Percentiles rank a stretch among this genome's conserved stretches.
phyloP scores from a whole-genome alignment of 345 rosid species.

The Heritiera littoralis region DNA sequence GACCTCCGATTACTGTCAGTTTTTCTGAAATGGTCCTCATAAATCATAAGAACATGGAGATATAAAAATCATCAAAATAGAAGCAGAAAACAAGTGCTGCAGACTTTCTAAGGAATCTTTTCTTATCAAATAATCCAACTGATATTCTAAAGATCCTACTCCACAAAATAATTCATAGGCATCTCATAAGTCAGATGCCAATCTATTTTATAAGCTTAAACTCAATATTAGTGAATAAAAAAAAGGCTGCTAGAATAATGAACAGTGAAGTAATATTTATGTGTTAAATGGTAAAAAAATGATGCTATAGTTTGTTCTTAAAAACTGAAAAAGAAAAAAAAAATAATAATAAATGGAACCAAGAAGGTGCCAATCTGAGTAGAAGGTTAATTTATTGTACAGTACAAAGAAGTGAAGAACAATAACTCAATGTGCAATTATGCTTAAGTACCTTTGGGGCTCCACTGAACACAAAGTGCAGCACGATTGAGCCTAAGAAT shows the following conservation, averaged over 20 bases:
- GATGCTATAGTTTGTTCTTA: not conserved
- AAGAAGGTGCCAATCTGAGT: not conserved
- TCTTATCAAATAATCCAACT: slow-evolving; percentile 6
- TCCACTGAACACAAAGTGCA: slow-evolving; percentile 96
- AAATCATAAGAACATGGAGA: not conserved
- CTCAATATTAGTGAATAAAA: not conserved
- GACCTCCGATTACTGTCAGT: not conserved
- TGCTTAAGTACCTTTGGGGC: slow-evolving; percentile 70
- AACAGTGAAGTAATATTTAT: not conserved
- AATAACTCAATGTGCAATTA: slow-evolving; percentile 6
- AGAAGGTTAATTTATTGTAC: not conserved
- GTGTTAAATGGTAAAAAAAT: not conserved
- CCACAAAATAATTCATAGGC: not conserved
- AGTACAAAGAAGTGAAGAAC: slow-evolving; percentile 16
- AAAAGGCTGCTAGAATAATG: not conserved
- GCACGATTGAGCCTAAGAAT: slow-evolving; percentile 97
- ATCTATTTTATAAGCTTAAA: slow-evolving; percentile 14
- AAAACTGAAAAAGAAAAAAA: not conserved
- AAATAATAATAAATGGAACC: not conserved
- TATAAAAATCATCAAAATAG: not conserved
- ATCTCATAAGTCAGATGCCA: not conserved
- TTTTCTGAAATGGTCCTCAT: not conserved
- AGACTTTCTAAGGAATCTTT: not conserved
- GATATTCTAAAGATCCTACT: slow-evolving; percentile 1
- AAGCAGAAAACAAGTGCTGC: not conserved